Percentiles rank a stretch among this genome's conserved stretches.
These are phyloP conservation scores for Cryphonectria carpinicola DNA, from an alignment of 2,329 filamentous ascomycete genomes.

Conservation along the genomic window DNA sequence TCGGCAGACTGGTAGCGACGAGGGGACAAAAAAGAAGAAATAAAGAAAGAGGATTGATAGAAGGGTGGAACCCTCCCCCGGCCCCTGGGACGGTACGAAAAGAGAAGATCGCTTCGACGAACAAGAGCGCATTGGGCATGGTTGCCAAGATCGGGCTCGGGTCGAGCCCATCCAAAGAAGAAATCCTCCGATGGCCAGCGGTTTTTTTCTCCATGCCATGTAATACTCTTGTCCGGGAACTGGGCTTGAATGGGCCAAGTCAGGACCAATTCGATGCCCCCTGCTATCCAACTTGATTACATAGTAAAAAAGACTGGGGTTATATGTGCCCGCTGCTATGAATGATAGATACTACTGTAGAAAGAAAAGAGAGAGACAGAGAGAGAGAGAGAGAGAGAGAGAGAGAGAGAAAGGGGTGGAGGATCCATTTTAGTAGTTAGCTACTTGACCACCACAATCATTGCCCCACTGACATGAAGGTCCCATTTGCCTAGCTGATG, in stretches of 20 bases:
- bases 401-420: neutral
- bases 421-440: neutral
- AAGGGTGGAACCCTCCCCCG: neutral
- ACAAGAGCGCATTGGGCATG: slow-evolving; percentile 18
- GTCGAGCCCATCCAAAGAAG: neutral
- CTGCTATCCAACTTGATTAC: neutral
- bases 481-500: neutral
- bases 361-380: neutral
- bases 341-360: neutral
- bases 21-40: neutral
- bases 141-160: slow-evolving; percentile 12
- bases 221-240: neutral
- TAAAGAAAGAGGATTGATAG: neutral
- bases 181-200: slow-evolving; percentile 3
- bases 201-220: neutral
- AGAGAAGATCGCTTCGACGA: slow-evolving; percentile 19
- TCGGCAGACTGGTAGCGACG: slow-evolving; percentile 5
- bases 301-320: neutral
- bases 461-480: neutral
- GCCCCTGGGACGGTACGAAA: slow-evolving; percentile 2
- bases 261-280: neutral
- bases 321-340: neutral
- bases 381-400: neutral
- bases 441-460: neutral
- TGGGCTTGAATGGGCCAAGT: neutral